Percentiles rank a stretch among this genome's conserved stretches.
These are phyloP conservation scores for Carex kokanica DNA, from an alignment of 176 grass and related monocot genomes.

Conservation along the genomic window DNA sequence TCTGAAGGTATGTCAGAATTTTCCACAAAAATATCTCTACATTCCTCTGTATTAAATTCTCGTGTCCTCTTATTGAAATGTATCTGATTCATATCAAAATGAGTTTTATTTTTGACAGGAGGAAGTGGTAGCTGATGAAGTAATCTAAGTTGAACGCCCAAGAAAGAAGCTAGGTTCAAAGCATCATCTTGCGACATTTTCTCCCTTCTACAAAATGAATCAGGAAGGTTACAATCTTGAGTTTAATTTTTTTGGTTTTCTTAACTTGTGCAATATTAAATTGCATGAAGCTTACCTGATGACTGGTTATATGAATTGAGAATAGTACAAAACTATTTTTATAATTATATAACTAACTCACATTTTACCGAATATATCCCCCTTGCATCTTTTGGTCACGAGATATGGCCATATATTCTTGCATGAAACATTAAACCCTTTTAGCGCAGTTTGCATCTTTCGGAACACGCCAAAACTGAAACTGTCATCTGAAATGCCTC, in stretches of 20 bases:
- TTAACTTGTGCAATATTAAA: background rate
- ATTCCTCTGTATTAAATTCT: slow-evolving; percentile 12
- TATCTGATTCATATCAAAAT: slow-evolving; percentile 26
- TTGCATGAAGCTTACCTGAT: background rate
- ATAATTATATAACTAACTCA: slow-evolving; percentile 43
- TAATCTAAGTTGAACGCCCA: slow-evolving; percentile 78
- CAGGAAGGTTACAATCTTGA: background rate
- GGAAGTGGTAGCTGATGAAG: slow-evolving; percentile 80
- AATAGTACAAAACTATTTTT: background rate
- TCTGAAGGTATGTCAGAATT: slow-evolving; percentile 38
- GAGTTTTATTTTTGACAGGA: slow-evolving; percentile 13
- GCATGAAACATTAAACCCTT: slow-evolving; percentile 30
- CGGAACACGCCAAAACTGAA: slow-evolving; percentile 89
- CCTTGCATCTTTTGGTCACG: slow-evolving; percentile 83
- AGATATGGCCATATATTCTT: slow-evolving; percentile 84
- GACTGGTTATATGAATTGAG: background rate
- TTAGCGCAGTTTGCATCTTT: slow-evolving; percentile 57
- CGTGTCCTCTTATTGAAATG: slow-evolving; percentile 4
- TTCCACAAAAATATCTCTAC: slow-evolving; percentile 3
- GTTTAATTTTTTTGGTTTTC: background rate
- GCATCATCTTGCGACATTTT: slow-evolving; percentile 58
- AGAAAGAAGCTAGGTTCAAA: slow-evolving; percentile 71
- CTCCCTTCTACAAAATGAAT: slow-evolving; percentile 60
- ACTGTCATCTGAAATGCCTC: slow-evolving; percentile 34
- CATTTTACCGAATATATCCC: slow-evolving; percentile 86